phyloP scores from a whole-genome alignment of 176 grass and related monocot genomes.

The Bromus sterilis region DNA sequence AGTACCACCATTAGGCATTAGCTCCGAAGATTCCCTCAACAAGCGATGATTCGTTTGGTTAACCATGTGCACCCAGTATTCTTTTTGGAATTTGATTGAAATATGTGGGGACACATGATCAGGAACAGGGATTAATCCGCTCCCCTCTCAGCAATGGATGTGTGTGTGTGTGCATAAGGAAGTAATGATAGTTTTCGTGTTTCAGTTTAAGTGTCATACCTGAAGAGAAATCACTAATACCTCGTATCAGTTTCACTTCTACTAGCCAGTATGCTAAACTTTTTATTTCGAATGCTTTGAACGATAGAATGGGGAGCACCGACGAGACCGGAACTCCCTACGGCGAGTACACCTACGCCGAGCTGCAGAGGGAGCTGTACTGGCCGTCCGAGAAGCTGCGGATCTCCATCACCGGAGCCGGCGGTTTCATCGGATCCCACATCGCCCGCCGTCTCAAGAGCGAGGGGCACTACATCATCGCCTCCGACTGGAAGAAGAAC shows the following conservation, averaged over 20 bases:
- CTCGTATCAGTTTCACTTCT: neutral
- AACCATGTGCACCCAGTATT: neutral
- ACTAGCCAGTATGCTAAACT: neutral
- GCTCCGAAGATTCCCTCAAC: too few relatives aligned
- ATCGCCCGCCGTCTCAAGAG: slow-evolving; percentile 58
- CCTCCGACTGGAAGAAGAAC: slow-evolving; percentile 86
- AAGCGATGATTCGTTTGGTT: too few relatives aligned
- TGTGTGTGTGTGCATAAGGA: too few relatives aligned
- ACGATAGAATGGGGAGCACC: slow-evolving; percentile 67
- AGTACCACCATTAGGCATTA: neutral
- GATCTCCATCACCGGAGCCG: slow-evolving; percentile 71
- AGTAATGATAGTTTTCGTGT: neutral
- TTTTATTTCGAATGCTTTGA: neutral
- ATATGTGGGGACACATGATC: neutral
- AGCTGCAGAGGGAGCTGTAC: slow-evolving; percentile 57
- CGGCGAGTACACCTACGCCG: slow-evolving; percentile 56
- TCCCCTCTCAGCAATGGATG: neutral
- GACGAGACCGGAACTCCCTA: slow-evolving; percentile 37
- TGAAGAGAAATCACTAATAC: neutral
- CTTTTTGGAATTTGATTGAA: neutral
- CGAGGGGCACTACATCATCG: slow-evolving; percentile 70
- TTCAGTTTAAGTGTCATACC: neutral
- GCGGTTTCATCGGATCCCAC: slow-evolving; percentile 71
- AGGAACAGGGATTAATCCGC: neutral
- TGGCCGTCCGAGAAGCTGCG: slow-evolving; percentile 65